Evolutionary conservation across 73 alveolate genomes (phyloP).

Genomic region (Diophrys appendiculata): DNA sequence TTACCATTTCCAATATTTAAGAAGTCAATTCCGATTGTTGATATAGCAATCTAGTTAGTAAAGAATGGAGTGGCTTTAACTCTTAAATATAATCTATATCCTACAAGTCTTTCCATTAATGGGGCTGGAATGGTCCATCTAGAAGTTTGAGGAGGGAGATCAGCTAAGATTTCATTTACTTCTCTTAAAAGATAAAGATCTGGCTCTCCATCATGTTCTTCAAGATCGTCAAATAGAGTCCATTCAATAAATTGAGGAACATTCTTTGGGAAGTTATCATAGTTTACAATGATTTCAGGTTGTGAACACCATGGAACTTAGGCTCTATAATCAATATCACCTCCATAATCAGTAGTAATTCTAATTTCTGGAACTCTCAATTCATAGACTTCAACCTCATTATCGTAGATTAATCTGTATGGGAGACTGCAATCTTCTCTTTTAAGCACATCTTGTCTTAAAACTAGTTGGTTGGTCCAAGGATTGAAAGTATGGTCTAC

Average conservation of each 20-base stretch:
- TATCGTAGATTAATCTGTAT: background rate
- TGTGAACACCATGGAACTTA: background rate
- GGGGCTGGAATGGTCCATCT: background rate
- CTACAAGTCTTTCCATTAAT: background rate
- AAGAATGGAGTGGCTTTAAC: background rate
- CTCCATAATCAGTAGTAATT: background rate
- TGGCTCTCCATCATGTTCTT: background rate
- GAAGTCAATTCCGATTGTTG: background rate
- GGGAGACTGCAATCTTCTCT: background rate
- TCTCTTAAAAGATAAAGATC: background rate
- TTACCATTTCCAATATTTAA: background rate
- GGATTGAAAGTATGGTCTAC: background rate
- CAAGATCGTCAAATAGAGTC: background rate
- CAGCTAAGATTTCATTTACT: background rate
- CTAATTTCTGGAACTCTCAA: background rate
- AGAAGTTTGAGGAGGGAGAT: background rate
- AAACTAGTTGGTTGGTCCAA: background rate
- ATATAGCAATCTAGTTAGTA: background rate
- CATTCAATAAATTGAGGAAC: background rate
- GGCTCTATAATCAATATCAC: background rate
- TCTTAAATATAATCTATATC: background rate
- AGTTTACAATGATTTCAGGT: background rate
- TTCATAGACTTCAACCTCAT: background rate
- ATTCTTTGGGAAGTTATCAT: background rate
- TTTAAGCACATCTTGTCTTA: background rate